These are phyloP conservation scores for Aspergillus ustus DNA, from an alignment of 2,329 filamentous ascomycete genomes.

Conservation along the genomic window DNA sequence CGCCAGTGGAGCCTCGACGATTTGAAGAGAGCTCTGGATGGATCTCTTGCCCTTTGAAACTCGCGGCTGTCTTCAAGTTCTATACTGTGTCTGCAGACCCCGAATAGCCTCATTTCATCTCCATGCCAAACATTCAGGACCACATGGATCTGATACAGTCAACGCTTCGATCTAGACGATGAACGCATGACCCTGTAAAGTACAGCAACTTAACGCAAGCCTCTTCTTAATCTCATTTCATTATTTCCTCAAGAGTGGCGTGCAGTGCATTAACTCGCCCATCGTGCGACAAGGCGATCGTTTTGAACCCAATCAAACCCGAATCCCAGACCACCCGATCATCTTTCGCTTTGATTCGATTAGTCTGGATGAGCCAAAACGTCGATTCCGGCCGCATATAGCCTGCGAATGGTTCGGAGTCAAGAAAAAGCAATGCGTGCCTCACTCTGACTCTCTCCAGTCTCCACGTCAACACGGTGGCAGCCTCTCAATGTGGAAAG, in stretches of 20 bases:
- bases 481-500: neutral
- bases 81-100: constrained; percentile 8
- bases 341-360: neutral
- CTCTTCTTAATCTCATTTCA: constrained; percentile 4
- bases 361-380: neutral
- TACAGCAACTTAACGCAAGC: constrained; percentile 3
- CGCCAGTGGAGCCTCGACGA: constrained; percentile 12
- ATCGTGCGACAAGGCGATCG: constrained; percentile 13
- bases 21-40: constrained; percentile 5
- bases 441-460: neutral
- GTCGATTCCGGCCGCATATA: neutral
- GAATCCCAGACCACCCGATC: neutral
- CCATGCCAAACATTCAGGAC: constrained; percentile 4
- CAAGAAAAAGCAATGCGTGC: neutral
- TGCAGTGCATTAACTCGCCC: constrained; percentile 2
- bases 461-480: neutral
- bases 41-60: constrained; percentile 9
- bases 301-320: constrained; percentile 8
- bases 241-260: neutral
- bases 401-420: neutral
- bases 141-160: constrained; percentile 9
- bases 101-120: constrained; percentile 9
- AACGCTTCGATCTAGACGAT: constrained; percentile 8
- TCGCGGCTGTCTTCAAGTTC: neutral
- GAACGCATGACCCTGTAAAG: constrained; percentile 7